Evolutionary conservation across 2,329 filamentous ascomycete species (phyloP).

Genomic region (Metarhizium brunneum): DNA sequence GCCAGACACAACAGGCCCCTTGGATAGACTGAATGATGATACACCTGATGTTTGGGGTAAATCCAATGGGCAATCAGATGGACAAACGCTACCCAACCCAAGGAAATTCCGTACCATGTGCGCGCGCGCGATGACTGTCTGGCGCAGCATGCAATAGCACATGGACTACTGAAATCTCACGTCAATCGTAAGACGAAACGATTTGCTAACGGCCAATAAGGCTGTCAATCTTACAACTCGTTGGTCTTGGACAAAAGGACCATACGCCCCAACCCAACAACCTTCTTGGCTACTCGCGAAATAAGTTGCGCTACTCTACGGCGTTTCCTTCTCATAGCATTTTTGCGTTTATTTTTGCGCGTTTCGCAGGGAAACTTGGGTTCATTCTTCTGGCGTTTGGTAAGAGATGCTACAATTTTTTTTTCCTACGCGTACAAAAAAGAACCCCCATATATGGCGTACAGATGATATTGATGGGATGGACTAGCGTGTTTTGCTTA

Average conservation of each 20-base stretch:
- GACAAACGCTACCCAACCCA: neutral
- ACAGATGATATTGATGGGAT: neutral
- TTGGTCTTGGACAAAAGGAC: neutral
- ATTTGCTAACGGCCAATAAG: neutral
- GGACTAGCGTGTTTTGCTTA: neutral
- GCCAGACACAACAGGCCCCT: neutral
- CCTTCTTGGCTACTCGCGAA: neutral
- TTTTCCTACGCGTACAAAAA: neutral
- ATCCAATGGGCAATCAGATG: neutral
- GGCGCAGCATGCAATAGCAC: neutral
- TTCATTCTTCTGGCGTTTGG: neutral
- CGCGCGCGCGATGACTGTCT: neutral
- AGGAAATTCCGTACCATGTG: neutral
- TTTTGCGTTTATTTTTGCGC: neutral
- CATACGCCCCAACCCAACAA: too few relatives aligned
- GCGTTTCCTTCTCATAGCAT: neutral
- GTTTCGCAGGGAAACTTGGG: neutral
- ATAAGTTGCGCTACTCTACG: neutral
- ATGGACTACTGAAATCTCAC: neutral
- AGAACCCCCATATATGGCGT: neutral
- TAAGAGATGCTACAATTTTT: neutral
- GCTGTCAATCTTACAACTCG: neutral
- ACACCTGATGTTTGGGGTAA: neutral
- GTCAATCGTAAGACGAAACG: neutral
- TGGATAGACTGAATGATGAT: neutral